Conservation (phyloP, 176 grass and related monocot species). For the Eragrostis curvula region DNA sequence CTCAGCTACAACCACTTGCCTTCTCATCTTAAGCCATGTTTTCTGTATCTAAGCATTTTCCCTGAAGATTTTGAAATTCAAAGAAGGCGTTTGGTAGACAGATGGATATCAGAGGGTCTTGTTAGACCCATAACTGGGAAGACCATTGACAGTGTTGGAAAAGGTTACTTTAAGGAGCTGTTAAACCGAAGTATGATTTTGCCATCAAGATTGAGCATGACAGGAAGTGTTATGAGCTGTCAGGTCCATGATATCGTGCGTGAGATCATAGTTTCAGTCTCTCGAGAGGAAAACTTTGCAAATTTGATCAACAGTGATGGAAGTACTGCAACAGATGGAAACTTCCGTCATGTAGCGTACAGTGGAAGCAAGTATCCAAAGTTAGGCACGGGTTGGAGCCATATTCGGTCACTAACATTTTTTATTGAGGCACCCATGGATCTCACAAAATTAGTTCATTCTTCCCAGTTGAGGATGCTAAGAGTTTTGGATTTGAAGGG, state of each 20-base stretch:
- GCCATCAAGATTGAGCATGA: background rate
- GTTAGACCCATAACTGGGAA: background rate
- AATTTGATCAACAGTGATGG: background rate
- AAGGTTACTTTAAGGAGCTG: constrained; percentile 10
- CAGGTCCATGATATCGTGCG: constrained; percentile 29
- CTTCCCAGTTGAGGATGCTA: constrained; percentile 7
- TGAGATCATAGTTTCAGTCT: constrained; percentile 21
- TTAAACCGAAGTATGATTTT: constrained; percentile 20
- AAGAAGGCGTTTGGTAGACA: background rate
- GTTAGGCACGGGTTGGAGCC: background rate
- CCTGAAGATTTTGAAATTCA: constrained; percentile 31
- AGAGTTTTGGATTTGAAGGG: constrained; percentile 7
- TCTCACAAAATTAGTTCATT: background rate
- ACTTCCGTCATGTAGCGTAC: background rate
- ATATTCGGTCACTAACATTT: constrained; percentile 13
- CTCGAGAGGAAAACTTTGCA: background rate
- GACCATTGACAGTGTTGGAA: background rate
- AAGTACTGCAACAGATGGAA: background rate
- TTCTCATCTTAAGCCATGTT: constrained; percentile 22
- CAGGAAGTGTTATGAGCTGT: background rate
- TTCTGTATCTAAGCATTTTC: constrained; percentile 32
- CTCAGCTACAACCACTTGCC: constrained; percentile 23
- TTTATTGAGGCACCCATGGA: background rate
- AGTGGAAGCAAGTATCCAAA: background rate
- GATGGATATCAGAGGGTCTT: constrained; percentile 35